Evolutionary conservation across 1,284 basidiomycete species (phyloP), one percentile per base, ranked within the genome.

Genomic region (Ceratorhiza oryzae-sativae): DNA sequence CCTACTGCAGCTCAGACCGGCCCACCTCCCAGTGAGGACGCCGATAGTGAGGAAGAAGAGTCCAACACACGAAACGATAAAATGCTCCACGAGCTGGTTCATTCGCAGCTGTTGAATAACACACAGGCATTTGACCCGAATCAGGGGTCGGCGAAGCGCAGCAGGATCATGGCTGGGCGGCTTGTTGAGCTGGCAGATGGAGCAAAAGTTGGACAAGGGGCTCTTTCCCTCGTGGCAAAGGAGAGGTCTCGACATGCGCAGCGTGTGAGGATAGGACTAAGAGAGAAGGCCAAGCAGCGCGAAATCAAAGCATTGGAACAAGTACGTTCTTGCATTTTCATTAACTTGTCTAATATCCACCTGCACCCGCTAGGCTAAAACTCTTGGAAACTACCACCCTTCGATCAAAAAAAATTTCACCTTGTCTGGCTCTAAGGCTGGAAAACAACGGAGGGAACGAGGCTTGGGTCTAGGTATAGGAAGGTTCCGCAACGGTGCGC

Each of bases 321-420:
- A 53, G 65, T 70, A 48, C 30, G 55, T 55, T 13, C 1, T 5
- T 1, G n/a, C 18, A 20, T n/a, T 58, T 25, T 46, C 36, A 39
- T 20, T 15, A 61, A 23, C 9, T n/a, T 68, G 20, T 55, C n/a
- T 27, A n/a, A 34, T 36, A 70, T 41, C 48, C 23, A 68, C 13
- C 25, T 34, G 20, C 55, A n/a, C 30, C 2, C 36, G 23, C 9
- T 36, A 70, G 65, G 65, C 65, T 2, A 70, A 70, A 58, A 41
- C 65, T 25, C 55, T 70, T 18, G 65, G 65, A 25, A 70, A 70
- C 45, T 70, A 70, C n/a, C 65, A 70, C 53, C 65, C 65, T 27
- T 58, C 65, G 42, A 70, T 70, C 18, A 70, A 70, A 20, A 36
- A 42, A n/a, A 70, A 70, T 42, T 70, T 70, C 36, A 25, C 10